Conservation (phyloP, 495 filamentous ascomycete species). For the Extremus antarcticus region DNA sequence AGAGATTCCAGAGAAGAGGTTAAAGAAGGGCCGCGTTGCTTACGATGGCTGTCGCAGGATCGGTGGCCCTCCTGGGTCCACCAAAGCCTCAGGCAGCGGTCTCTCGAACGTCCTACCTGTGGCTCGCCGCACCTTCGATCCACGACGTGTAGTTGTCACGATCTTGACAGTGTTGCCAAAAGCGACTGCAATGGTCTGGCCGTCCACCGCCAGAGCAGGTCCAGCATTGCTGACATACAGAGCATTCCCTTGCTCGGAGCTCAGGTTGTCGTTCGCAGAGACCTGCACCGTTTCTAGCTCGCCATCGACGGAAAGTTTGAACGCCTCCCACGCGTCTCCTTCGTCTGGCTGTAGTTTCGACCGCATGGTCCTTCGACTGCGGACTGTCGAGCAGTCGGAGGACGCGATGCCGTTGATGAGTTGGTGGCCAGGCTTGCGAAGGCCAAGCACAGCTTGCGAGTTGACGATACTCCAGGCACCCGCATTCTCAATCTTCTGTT, state of each 20-base stretch:
- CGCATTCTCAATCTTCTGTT: constrained; percentile 29
- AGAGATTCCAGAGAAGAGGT: no score
- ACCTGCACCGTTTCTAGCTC: constrained; percentile 27
- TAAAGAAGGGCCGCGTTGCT: not conserved
- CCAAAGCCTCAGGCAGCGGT: not conserved
- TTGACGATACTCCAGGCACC: constrained; percentile 36
- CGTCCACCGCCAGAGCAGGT: constrained; percentile 47
- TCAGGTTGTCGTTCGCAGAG: not conserved
- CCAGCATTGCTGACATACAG: constrained; percentile 51
- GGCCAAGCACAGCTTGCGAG: constrained; percentile 30
- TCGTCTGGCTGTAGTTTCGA: not conserved
- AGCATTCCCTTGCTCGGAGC: constrained; percentile 32
- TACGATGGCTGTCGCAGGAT: not conserved
- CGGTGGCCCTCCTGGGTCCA: not conserved
- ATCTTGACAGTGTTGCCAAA: constrained; percentile 60
- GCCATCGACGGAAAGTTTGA: constrained; percentile 45
- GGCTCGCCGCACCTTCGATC: not conserved
- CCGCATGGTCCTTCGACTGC: not conserved
- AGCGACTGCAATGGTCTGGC: constrained; percentile 49
- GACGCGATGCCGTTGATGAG: not conserved
- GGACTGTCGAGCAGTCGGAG: not conserved
- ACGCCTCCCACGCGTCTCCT: constrained; percentile 49
- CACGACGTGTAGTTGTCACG: not conserved
- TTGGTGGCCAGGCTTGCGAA: constrained; percentile 20
- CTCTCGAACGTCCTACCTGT: constrained; percentile 7